These are phyloP conservation scores for Drechslerella dactyloides DNA, from an alignment of 2,329 filamentous ascomycete species.

Conservation along the genomic window DNA sequence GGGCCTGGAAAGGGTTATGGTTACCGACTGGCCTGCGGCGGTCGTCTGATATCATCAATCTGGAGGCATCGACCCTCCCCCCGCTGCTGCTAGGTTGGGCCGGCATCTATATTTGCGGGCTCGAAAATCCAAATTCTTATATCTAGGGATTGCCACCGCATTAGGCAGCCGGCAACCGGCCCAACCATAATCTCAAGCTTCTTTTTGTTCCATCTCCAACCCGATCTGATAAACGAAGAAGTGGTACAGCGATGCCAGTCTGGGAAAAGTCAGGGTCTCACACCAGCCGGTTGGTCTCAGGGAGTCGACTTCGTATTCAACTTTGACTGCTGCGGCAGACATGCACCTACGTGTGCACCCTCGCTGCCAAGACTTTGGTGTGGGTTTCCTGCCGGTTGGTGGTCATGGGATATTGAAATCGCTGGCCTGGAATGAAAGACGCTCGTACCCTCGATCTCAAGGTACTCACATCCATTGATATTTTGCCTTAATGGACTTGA, in stretches of 20 bases:
- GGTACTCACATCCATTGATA: too few relatives aligned
- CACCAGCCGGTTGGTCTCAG: too few relatives aligned
- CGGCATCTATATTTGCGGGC: neutral
- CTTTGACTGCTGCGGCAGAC: too few relatives aligned
- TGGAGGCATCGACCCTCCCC: neutral
- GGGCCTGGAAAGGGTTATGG: constrained; percentile 36
- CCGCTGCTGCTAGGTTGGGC: too few relatives aligned
- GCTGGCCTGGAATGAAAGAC: constrained; percentile 17
- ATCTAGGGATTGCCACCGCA: neutral
- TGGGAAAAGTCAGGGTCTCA: too few relatives aligned
- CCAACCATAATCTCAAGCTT: neutral
- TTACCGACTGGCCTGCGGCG: constrained; percentile 30
- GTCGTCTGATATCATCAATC: neutral
- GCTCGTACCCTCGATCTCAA: neutral
- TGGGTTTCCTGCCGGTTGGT: constrained; percentile 25
- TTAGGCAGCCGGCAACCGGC: constrained; percentile 4
- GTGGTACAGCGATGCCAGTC: too few relatives aligned
- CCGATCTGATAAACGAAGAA: too few relatives aligned
- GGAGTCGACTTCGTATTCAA: too few relatives aligned
- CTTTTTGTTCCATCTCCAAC: too few relatives aligned
- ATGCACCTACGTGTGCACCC: neutral
- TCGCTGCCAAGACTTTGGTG: constrained; percentile 46
- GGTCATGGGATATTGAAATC: constrained; percentile 41
- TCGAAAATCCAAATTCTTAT: neutral
- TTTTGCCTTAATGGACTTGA: too few relatives aligned